These are phyloP conservation scores for Apiospora malaysiana DNA, from an alignment of 2,329 filamentous ascomycete species.

Conservation along the genomic window DNA sequence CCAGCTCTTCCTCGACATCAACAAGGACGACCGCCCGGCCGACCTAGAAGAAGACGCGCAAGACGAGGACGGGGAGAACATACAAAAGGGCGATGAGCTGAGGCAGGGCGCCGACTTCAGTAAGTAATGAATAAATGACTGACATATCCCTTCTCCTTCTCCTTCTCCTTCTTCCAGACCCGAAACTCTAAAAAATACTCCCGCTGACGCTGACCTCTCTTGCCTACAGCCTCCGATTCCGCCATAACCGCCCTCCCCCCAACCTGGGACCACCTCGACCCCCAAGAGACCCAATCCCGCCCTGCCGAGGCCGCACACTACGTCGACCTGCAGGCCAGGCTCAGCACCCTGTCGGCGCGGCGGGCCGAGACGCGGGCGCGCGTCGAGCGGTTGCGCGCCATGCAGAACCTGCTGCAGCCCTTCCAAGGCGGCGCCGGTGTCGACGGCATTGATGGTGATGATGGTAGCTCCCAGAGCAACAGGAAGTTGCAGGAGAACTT, in stretches of 20 bases:
- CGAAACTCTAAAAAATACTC: too few relatives aligned
- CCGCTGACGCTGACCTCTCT: too few relatives aligned
- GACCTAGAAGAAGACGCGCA: slow-evolving; percentile 36
- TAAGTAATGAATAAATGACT: background rate
- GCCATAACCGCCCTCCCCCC: slow-evolving; percentile 53
- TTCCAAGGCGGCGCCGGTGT: slow-evolving; percentile 46
- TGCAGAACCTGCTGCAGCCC: slow-evolving; percentile 58
- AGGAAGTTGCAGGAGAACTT: slow-evolving; percentile 67
- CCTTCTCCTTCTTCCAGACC: too few relatives aligned
- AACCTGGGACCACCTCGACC: slow-evolving; percentile 49
- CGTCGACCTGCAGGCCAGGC: slow-evolving; percentile 51
- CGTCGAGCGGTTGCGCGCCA: slow-evolving; percentile 53
- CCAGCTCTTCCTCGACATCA: slow-evolving; percentile 61
- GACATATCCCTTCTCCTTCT: background rate
- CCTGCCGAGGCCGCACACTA: slow-evolving; percentile 59
- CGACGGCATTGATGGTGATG: slow-evolving; percentile 36
- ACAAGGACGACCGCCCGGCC: slow-evolving; percentile 48
- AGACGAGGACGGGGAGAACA: slow-evolving; percentile 41
- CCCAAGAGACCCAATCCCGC: slow-evolving; percentile 42
- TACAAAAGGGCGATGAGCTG: slow-evolving; percentile 37
- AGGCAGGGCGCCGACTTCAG: slow-evolving; percentile 22
- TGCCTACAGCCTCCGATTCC: slow-evolving; percentile 44
- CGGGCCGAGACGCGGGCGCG: slow-evolving; percentile 47
- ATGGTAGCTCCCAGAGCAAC: slow-evolving; percentile 40
- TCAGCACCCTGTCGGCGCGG: slow-evolving; percentile 56